Conservation (phyloP, 2,329 filamentous ascomycete genomes). For the Aspergillus hiratsukae region DNA sequence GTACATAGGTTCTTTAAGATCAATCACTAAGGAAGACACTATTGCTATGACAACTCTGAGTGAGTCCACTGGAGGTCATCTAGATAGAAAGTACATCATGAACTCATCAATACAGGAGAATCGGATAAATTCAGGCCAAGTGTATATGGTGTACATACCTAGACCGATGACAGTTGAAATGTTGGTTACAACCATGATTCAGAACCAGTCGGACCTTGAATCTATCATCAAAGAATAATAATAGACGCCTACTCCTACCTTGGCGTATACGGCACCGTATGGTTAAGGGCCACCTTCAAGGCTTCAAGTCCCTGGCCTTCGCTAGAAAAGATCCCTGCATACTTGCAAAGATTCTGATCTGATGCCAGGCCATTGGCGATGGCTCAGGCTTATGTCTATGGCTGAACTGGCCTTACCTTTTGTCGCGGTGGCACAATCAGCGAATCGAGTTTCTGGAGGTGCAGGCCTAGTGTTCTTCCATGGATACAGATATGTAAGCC, state of each 20-base stretch:
- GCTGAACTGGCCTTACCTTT: neutral
- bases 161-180: too few species aligned
- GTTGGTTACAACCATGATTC: too few species aligned
- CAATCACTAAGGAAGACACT: neutral
- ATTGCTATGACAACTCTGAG: neutral
- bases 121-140: neutral
- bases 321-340: neutral
- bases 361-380: slow-evolving; percentile 21
- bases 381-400: slow-evolving; percentile 9
- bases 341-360: slow-evolving; percentile 11
- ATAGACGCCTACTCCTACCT: neutral
- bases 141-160: too few species aligned
- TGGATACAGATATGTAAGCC: neutral
- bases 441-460: slow-evolving; percentile 4
- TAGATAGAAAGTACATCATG: neutral
- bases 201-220: neutral
- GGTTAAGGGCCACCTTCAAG: neutral
- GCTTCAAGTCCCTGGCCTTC: neutral
- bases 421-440: slow-evolving; percentile 3
- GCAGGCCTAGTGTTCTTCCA: neutral
- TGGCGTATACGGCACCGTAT: neutral
- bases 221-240: neutral
- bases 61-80: neutral
- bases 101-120: neutral
- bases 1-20: neutral